These are phyloP conservation scores for Penicillium sp. DNA, from an alignment of 2,329 filamentous ascomycete genomes.

Conservation along the genomic window DNA sequence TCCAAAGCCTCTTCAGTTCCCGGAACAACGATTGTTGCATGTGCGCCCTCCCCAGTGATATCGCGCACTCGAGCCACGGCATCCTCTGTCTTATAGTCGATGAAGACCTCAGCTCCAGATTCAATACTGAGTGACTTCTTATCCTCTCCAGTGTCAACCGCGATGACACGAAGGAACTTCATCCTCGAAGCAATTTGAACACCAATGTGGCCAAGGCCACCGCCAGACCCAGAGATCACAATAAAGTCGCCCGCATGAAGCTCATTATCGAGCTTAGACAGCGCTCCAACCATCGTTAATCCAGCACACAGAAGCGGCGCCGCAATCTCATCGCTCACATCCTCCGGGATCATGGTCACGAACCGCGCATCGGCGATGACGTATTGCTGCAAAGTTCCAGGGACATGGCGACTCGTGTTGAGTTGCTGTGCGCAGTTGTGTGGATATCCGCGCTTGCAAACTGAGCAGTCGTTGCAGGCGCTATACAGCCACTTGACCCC, in stretches of 20 bases:
- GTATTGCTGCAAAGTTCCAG: conserved; percentile 30
- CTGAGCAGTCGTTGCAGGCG: conserved; percentile 24
- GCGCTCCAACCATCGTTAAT: conserved; percentile 23
- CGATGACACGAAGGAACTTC: conserved; percentile 62
- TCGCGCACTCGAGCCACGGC: conserved; percentile 20
- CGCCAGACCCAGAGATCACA: conserved; percentile 53
- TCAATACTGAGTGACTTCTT: conserved; percentile 22
- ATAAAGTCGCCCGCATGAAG: conserved; percentile 36
- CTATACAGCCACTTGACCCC: conserved; percentile 30
- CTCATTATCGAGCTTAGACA: conserved; percentile 19
- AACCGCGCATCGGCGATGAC: conserved; percentile 25
- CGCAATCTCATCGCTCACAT: conserved; percentile 17
- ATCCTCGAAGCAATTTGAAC: conserved; percentile 54
- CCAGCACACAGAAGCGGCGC: conserved; percentile 24
- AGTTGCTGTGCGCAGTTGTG: conserved; percentile 25
- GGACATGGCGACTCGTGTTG: conserved; percentile 27
- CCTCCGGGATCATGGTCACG: conserved; percentile 20
- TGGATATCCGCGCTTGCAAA: conserved; percentile 20
- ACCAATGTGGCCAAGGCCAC: conserved; percentile 58
- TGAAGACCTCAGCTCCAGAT: conserved; percentile 22
- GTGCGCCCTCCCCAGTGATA: conserved; percentile 23
- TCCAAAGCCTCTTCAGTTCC: conserved; percentile 22
- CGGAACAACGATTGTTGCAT: conserved; percentile 24
- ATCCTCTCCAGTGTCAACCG: conserved; percentile 20
- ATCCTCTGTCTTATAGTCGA: conserved; percentile 25